phyloP scores from a whole-genome alignment of 768 basidiomycete species.

The Podaxis sp. region DNA sequence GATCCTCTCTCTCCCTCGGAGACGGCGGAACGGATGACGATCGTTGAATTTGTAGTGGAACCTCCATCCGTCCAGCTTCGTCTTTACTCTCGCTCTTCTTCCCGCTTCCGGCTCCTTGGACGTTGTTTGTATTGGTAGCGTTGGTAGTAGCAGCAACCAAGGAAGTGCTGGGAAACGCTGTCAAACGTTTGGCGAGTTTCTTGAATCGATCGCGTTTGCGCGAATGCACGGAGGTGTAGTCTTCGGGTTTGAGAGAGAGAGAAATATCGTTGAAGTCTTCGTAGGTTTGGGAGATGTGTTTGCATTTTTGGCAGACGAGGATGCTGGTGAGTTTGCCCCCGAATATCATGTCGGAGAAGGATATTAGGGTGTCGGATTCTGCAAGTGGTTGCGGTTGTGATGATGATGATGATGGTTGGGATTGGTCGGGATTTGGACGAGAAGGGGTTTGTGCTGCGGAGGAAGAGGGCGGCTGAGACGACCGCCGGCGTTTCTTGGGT shows the following conservation, averaged over 20 bases:
- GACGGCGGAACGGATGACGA: constrained; percentile 19
- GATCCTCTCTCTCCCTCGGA: constrained; percentile 18
- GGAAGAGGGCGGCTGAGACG: constrained; percentile 17
- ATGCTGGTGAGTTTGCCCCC: constrained; percentile 87
- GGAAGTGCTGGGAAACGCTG: constrained; percentile 32
- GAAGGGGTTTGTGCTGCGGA: constrained; percentile 7
- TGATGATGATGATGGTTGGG: constrained; percentile 9
- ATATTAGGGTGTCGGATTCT: constrained; percentile 46
- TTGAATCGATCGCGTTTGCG: constrained; percentile 79
- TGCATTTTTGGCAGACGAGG: constrained; percentile 93
- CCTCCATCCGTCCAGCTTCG: neutral
- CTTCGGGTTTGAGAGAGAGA: constrained; percentile 82
- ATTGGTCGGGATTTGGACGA: constrained; percentile 12
- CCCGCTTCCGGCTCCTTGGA: neutral
- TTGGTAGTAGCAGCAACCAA: neutral
- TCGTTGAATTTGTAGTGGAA: constrained; percentile 12
- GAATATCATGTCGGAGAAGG: constrained; percentile 89
- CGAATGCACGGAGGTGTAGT: constrained; percentile 53
- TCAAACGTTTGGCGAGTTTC: constrained; percentile 67
- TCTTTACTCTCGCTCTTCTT: neutral
- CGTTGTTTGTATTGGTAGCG: neutral
- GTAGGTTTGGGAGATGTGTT: constrained; percentile 87
- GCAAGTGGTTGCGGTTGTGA: constrained; percentile 15
- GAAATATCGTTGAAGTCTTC: constrained; percentile 96
- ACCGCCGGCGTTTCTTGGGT: constrained; percentile 40